Base-by-base conservation (phyloP, 2,329 filamentous ascomycete species). In the Pyricularia pennisetigena region DNA sequence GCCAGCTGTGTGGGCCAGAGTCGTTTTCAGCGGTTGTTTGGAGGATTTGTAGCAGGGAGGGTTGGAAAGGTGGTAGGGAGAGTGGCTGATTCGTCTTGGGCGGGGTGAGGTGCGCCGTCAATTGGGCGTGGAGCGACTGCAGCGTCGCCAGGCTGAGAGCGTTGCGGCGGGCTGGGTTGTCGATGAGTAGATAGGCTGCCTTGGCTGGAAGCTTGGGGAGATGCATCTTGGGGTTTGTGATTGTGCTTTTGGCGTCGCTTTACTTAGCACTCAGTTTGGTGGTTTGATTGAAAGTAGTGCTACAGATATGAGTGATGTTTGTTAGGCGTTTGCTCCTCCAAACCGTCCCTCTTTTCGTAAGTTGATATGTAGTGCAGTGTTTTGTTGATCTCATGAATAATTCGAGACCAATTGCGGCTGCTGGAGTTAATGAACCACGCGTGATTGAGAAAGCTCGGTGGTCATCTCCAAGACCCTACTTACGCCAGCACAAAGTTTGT, bases 1-100 rank as follows among this genome's bases (percentile, higher is more conserved):
- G 75, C 76, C 76, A 78, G 35, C 35, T n/a, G 68, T 73, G n/a
- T 1, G 57, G 57, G 68, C n/a, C 3, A 10, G 16, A 24, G 24
- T 30, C 26, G n/a, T 63, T 57, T 23, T 63, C 24, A 8, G 57
- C 12, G 66, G 66, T 70, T 28, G 57, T 65, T 59, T 68, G 70
- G 16, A 76, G 71, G 20, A 49, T 49, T 4, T 29, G n/a, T 23
- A 76, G 69, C 0, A 72, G 20, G 0, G 32, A 24, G 26, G 74
- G 72, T 14, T 71, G 70, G 69, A 77, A 76, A 1, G 70, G 68
- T 0, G 75, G 77, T 14, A 78, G 74, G 30, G 74, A 70, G 8
- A 76, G 70, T 5, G 70, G 66, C 4, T 69, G 66, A 30, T 70
- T 71, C 2, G 72, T 71, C 9, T 12, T 29, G 4, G 71, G 74